phyloP scores from a whole-genome alignment of 345 rosid genomes.

The Eucalyptus coolabah region DNA sequence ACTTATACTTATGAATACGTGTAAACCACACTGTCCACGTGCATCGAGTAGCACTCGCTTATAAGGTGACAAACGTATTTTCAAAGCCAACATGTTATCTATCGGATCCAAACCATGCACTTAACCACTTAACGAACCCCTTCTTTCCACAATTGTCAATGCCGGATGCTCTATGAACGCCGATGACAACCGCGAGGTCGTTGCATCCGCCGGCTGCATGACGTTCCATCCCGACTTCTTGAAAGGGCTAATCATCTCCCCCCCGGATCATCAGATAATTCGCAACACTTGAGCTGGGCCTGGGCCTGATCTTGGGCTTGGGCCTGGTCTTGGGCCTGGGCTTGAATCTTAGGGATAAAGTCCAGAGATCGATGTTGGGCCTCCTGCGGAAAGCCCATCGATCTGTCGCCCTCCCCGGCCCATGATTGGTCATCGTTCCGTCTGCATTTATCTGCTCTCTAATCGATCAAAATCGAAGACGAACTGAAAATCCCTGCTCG shows the following conservation, averaged over 20 bases:
- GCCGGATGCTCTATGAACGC: neutral
- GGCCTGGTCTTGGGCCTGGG: neutral
- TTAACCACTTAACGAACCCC: neutral
- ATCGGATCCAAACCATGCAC: fast-evolving
- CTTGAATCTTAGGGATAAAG: fast-evolving
- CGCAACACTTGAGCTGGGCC: neutral
- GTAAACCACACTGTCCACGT: neutral
- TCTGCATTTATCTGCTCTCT: neutral
- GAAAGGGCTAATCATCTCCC: neutral
- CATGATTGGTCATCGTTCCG: neutral
- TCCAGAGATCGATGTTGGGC: neutral
- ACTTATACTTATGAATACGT: fast-evolving
- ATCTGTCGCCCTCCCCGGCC: neutral
- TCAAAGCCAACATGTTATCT: fast-evolving
- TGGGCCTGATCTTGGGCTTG: neutral
- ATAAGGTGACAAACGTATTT: fast-evolving
- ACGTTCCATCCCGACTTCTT: neutral
- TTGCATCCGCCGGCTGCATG: neutral
- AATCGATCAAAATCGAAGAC: neutral
- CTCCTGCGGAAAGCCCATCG: neutral
- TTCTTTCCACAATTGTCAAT: too few relatives aligned
- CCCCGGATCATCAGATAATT: neutral
- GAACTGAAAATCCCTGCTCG: neutral
- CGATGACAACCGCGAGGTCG: neutral
- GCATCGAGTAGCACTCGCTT: neutral